phyloP scores from a whole-genome alignment of 768 basidiomycete genomes.

The Leccinum barrowsii region DNA sequence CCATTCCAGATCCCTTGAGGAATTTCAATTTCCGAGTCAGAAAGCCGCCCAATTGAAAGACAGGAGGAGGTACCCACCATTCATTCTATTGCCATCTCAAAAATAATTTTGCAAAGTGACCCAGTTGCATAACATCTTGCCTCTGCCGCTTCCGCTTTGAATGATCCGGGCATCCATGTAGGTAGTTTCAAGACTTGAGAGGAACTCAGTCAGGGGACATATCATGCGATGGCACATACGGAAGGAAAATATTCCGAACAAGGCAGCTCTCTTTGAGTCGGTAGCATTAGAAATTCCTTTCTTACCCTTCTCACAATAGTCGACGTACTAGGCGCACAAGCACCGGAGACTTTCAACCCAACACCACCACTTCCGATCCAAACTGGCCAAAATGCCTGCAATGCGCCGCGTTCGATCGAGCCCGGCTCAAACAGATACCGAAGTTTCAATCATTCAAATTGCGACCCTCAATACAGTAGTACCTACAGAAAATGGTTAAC shows the following conservation, averaged over 20 bases:
- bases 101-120: slow-evolving; percentile 17
- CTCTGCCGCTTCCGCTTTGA: slow-evolving; percentile 18
- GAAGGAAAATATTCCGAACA: slow-evolving; percentile 25
- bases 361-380: too few species aligned
- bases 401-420: slow-evolving; percentile 60
- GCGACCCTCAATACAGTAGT: slow-evolving; percentile 18
- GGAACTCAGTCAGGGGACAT: not conserved
- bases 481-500: too few species aligned
- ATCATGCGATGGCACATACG: slow-evolving; percentile 13
- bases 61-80: slow-evolving; percentile 12
- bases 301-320: slow-evolving; percentile 15
- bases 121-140: slow-evolving; percentile 14
- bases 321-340: slow-evolving; percentile 6
- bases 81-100: slow-evolving; percentile 19
- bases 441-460: too few species aligned
- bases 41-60: not conserved
- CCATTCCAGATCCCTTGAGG: slow-evolving; percentile 16
- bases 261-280: slow-evolving; percentile 18
- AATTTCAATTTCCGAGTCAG: not conserved
- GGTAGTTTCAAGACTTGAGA: slow-evolving; percentile 23
- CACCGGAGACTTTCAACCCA: too few species aligned
- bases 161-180: slow-evolving; percentile 25
- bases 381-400: slow-evolving; percentile 49
- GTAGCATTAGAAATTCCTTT: slow-evolving; percentile 16
- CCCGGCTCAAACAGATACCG: slow-evolving; percentile 36